A percentile compares a stretch with the other conserved stretches of the same genome.
phyloP scores from a whole-genome alignment of 23 red algal genomes.

The Gracilaria vermiculophylla region DNA sequence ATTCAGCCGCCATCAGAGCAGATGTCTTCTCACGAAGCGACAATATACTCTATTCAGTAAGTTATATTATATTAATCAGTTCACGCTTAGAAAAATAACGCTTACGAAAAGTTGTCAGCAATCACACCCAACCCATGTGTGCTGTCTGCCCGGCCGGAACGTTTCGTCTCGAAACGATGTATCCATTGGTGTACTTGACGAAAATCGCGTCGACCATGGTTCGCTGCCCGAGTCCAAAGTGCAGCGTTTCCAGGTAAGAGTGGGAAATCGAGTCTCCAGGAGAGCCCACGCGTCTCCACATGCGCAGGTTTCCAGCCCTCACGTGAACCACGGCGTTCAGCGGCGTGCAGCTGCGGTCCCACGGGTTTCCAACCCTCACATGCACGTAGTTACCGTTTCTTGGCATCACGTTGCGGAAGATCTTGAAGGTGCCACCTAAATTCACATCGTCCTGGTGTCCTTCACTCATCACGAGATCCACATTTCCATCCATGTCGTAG shows the following conservation, averaged over 20 bases:
- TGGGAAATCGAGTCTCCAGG: constrained; percentile 23
- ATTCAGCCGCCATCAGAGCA: too few species aligned
- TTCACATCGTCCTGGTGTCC: constrained; percentile 13
- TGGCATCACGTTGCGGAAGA: constrained; percentile 20
- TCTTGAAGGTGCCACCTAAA: constrained; percentile 13
- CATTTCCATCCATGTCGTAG: constrained; percentile 59
- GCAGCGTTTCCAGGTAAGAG: constrained; percentile 54
- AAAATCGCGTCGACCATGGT: constrained; percentile 3
- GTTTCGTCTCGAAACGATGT: not conserved
- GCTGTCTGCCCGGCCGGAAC: not conserved
- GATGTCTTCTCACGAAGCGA: too few species aligned
- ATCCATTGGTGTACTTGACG: constrained; percentile 45
- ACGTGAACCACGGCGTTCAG: constrained; percentile 46
- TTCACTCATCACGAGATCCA: constrained; percentile 54
- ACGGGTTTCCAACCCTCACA: constrained; percentile 42
- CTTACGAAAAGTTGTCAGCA: too few species aligned
- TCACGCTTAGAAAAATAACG: too few species aligned
- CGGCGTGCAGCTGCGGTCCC: constrained; percentile 30
- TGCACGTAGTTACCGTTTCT: constrained; percentile 29
- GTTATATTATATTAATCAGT: too few species aligned
- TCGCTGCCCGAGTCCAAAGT: constrained; percentile 60
- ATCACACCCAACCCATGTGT: not conserved
- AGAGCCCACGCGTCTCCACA: constrained; percentile 60
- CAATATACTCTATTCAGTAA: too few species aligned
- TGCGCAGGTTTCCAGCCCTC: not conserved